phyloP scores from a whole-genome alignment of 2,329 filamentous ascomycete species.

The Paecilomyces formosus region DNA sequence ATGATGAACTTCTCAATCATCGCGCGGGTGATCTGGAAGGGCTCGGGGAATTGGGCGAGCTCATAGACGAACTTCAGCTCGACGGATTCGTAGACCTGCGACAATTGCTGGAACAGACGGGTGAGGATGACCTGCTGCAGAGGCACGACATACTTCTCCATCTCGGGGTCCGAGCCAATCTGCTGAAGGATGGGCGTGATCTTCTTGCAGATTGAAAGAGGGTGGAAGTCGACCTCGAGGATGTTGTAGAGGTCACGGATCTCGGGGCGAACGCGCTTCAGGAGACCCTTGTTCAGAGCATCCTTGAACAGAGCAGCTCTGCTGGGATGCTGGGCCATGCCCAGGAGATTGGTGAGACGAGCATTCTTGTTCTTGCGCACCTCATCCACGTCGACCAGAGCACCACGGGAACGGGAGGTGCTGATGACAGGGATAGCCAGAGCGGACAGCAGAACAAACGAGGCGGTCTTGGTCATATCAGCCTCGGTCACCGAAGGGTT shows the following conservation, averaged over 20 bases:
- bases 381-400: conserved; percentile 93
- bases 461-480: conserved; percentile 88
- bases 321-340: conserved; percentile 84
- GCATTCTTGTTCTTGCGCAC: conserved; percentile 98
- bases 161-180: conserved; percentile 88
- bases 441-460: conserved; percentile 89
- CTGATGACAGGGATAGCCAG: conserved; percentile 99
- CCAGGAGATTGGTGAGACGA: conserved; percentile 87
- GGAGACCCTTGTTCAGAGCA: conserved; percentile 85
- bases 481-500: conserved; percentile 84
- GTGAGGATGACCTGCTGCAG: conserved; percentile 98
- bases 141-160: conserved; percentile 93
- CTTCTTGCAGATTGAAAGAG: conserved; percentile 97
- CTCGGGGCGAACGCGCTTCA: conserved; percentile 86
- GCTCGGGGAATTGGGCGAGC: conserved; percentile 90
- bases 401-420: conserved; percentile 90
- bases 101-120: conserved; percentile 95
- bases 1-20: conserved; percentile 99
- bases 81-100: conserved; percentile 97
- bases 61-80: conserved; percentile 89
- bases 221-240: conserved; percentile 97
- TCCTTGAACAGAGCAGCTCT: conserved; percentile 91
- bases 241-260: conserved; percentile 98
- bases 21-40: conserved; percentile 82
- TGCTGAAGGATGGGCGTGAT: conserved; percentile 92